Conservation (phyloP, 345 rosid species). For the Eucalyptus brandiana region DNA sequence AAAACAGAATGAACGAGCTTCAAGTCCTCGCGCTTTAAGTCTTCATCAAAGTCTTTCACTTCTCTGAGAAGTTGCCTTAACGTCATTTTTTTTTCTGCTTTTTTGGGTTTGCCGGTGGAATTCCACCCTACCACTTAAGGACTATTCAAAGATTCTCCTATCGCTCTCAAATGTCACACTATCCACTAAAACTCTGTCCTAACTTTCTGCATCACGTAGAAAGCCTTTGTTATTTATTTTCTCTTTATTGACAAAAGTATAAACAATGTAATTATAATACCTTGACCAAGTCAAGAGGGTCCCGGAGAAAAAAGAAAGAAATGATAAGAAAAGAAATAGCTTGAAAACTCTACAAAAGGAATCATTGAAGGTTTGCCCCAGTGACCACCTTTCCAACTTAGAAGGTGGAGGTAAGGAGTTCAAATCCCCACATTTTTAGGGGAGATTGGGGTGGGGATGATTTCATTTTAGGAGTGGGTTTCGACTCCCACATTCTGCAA, state of each 20-base stretch:
- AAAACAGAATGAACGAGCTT: neutral
- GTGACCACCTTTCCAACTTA: rapidly evolving
- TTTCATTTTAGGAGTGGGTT: too few relatives aligned
- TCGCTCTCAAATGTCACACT: neutral
- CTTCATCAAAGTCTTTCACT: neutral
- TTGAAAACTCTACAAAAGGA: too few relatives aligned
- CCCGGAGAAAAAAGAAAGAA: too few relatives aligned
- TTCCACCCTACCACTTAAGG: neutral
- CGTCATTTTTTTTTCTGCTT: neutral
- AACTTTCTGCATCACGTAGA: neutral
- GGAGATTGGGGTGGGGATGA: rapidly evolving
- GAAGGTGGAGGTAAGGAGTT: rapidly evolving
- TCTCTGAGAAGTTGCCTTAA: neutral
- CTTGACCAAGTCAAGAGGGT: too few relatives aligned
- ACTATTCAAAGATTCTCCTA: neutral
- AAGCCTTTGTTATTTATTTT: neutral
- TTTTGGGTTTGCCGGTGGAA: neutral
- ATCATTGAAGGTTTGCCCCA: rapidly evolving
- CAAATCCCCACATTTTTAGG: rapidly evolving
- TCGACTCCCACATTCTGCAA: rapidly evolving
- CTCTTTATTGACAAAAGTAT: neutral
- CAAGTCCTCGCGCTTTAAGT: neutral
- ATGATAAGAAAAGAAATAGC: too few relatives aligned
- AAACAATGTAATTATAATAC: neutral
- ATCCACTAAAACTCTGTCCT: neutral